These are phyloP conservation scores for Boletus tomentosulus DNA, from an alignment of 768 basidiomycete species.

Conservation along the genomic window DNA sequence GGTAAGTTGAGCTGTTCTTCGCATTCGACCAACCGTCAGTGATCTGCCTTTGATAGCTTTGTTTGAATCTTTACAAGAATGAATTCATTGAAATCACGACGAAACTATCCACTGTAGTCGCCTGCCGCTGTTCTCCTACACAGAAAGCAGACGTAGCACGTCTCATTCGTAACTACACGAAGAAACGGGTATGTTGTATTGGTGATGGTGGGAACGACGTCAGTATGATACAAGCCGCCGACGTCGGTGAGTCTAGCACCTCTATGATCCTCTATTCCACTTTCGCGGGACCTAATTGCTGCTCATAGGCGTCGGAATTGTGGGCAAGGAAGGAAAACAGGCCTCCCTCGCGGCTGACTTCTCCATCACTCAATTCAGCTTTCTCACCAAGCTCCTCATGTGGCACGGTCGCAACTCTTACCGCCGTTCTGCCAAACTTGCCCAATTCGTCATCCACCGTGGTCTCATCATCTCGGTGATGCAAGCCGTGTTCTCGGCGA, in stretches of 20 bases:
- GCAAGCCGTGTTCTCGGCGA: slow-evolving; percentile 94
- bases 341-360: slow-evolving; percentile 99
- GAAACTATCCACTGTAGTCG: slow-evolving; percentile 93
- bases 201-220: slow-evolving; percentile 99
- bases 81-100: slow-evolving; percentile 97
- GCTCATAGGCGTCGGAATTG: slow-evolving; percentile 83
- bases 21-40: background rate
- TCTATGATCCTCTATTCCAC: background rate
- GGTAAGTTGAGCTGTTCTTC: slow-evolving; percentile 38
- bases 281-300: background rate
- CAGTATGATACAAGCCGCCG: slow-evolving; percentile 99
- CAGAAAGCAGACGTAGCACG: slow-evolving; percentile 98
- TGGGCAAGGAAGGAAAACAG: slow-evolving; percentile 98
- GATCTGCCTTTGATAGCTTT: slow-evolving; percentile 53
- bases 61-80: slow-evolving; percentile 82
- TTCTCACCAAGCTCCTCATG: slow-evolving; percentile 90
- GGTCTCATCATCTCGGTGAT: slow-evolving; percentile 96
- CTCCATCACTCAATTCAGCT: slow-evolving; percentile 94
- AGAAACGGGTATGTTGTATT: slow-evolving; percentile 96
- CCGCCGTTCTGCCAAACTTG: slow-evolving; percentile 94
- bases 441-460: slow-evolving; percentile 97
- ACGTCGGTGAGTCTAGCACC: slow-evolving; percentile 70
- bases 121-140: slow-evolving; percentile 96
- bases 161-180: slow-evolving; percentile 84
- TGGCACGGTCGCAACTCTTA: slow-evolving; percentile 99